A percentile compares a stretch with the other conserved stretches of the same genome.
These are phyloP conservation scores for Ottelia alismoides DNA, from an alignment of 106 monocot species.

Conservation along the genomic window DNA sequence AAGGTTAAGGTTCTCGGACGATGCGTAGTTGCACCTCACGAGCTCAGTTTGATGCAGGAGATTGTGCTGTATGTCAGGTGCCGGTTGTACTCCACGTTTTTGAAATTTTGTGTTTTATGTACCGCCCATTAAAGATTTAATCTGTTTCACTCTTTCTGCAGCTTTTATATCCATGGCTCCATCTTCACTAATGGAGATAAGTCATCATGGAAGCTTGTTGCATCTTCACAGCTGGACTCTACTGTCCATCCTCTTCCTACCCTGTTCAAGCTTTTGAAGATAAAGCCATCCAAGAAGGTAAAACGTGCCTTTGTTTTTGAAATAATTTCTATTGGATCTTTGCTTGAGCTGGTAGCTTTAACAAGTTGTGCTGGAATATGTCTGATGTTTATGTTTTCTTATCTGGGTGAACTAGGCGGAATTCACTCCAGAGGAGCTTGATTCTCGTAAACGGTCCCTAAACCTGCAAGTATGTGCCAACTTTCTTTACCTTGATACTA, in stretches of 20 bases:
- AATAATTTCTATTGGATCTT: neutral
- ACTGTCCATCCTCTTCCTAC: conserved; percentile 45
- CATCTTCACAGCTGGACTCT: conserved; percentile 22
- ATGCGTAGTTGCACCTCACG: conserved; percentile 23
- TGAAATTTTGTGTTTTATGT: no score
- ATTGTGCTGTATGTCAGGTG: conserved; percentile 67
- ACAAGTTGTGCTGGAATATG: no score
- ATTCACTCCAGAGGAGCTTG: conserved; percentile 69
- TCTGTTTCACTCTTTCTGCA: conserved; percentile 24
- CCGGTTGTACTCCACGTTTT: no score
- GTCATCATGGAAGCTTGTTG: conserved; percentile 33
- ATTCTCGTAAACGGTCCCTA: conserved; percentile 39
- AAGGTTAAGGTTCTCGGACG: conserved; percentile 58
- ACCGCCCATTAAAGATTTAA: no score
- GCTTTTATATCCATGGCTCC: conserved; percentile 76
- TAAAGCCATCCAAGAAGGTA: conserved; percentile 60
- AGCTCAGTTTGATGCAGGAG: conserved; percentile 60
- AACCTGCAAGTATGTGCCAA: conserved; percentile 34
- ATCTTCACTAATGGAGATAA: conserved; percentile 45
- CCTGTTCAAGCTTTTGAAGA: conserved; percentile 46
- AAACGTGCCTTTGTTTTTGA: neutral
- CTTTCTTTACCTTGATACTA: neutral
- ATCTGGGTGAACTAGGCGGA: conserved; percentile 31
- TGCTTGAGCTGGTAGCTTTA: no score
- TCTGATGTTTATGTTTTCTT: no score